A percentile compares a stretch with the other conserved stretches of the same genome.
These are phyloP conservation scores for Globisporangium echinulatum DNA, from an alignment of 352 stramenopile species.

Conservation along the genomic window DNA sequence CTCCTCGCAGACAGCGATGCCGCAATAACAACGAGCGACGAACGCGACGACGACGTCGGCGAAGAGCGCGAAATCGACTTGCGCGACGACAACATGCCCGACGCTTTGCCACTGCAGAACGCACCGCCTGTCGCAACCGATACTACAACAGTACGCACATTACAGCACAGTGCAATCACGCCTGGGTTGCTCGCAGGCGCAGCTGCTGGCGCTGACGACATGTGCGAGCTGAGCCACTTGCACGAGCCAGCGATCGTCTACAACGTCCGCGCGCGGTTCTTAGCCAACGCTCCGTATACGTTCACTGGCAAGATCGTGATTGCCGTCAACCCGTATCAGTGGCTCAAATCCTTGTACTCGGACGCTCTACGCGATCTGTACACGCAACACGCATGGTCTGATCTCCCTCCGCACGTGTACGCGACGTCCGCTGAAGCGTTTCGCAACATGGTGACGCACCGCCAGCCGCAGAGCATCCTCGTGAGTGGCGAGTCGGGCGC, in stretches of 20 bases:
- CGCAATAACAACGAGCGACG: slow-evolving; percentile 8
- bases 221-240: slow-evolving; percentile 81
- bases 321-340: slow-evolving; percentile 94
- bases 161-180: slow-evolving; percentile 14
- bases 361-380: slow-evolving; percentile 72
- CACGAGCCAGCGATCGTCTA: slow-evolving; percentile 91
- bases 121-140: slow-evolving; percentile 1
- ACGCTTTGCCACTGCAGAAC: slow-evolving; percentile 77
- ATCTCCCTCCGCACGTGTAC: slow-evolving; percentile 87
- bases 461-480: slow-evolving; percentile 74
- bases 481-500: slow-evolving; percentile 86
- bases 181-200: slow-evolving; percentile 25
- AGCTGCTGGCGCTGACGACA: slow-evolving; percentile 57
- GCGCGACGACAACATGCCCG: slow-evolving; percentile 64
- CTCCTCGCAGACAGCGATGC: neutral
- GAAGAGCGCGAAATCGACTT: slow-evolving; percentile 64
- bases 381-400: slow-evolving; percentile 47
- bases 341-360: slow-evolving; percentile 83
- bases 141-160: slow-evolving; percentile 5
- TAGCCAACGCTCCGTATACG: slow-evolving; percentile 90
- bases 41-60: slow-evolving; percentile 18
- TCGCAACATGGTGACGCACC: slow-evolving; percentile 70
- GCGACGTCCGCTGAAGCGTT: slow-evolving; percentile 83
- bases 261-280: slow-evolving; percentile 86
- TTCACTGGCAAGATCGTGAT: slow-evolving; percentile 97